Evolutionary conservation across 371 early-diverging fungal genomes (phyloP).

Genomic region (Syncephalis fuscata): DNA sequence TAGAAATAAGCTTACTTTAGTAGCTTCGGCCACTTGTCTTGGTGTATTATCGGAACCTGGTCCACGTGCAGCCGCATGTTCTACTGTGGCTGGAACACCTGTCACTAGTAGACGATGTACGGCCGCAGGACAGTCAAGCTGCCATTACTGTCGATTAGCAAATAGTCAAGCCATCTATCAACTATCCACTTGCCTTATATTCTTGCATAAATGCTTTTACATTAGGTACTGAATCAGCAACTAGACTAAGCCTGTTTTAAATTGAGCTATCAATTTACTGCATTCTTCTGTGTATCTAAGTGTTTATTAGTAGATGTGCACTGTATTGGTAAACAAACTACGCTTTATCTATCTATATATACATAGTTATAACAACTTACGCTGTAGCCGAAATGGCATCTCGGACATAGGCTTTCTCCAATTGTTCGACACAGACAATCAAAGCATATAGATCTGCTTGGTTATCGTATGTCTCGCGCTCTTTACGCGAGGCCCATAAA

Average conservation of each 20-base stretch:
- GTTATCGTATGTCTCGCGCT: constrained; percentile 81
- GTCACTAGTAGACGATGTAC: constrained; percentile 57
- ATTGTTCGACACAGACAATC: constrained; percentile 72
- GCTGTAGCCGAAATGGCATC: constrained; percentile 70
- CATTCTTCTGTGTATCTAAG: constrained; percentile 79
- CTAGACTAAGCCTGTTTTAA: constrained; percentile 77
- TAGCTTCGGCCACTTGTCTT: constrained; percentile 75
- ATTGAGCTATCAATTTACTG: constrained; percentile 78
- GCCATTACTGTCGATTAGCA: neutral
- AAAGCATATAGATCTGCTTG: constrained; percentile 87
- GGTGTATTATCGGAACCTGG: constrained; percentile 33
- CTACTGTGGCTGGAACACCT: constrained; percentile 79
- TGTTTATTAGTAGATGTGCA: neutral
- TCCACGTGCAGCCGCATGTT: constrained; percentile 50
- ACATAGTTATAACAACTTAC: constrained; percentile 17
- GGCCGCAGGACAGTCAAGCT: constrained; percentile 69
- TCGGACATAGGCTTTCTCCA: constrained; percentile 86
- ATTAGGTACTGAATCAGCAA: constrained; percentile 43
- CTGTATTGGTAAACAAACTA: neutral
- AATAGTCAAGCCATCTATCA: neutral
- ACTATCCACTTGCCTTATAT: constrained; percentile 42
- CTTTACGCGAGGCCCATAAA: constrained; percentile 17
- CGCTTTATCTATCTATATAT: no score
- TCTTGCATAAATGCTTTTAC: constrained; percentile 65
- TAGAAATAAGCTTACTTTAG: no score